Evolutionary conservation across 495 filamentous ascomycete species (phyloP).

Genomic region (Penicillium lividum): DNA sequence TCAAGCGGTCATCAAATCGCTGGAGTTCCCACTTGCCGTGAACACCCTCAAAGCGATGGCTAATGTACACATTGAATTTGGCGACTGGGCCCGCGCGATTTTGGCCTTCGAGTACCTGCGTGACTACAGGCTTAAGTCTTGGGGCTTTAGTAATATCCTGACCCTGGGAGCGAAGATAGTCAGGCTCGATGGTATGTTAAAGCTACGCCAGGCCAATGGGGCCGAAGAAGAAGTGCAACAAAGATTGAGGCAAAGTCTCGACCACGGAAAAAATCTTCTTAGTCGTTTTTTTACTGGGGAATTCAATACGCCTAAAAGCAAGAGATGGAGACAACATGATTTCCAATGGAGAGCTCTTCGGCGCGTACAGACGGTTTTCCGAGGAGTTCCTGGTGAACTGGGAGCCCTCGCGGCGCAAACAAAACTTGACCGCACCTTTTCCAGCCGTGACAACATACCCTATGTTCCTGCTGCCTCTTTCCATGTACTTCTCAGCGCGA

Average conservation of each 20-base stretch:
- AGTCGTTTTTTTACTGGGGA: slow-evolving; percentile 36
- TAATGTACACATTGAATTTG: slow-evolving; percentile 47
- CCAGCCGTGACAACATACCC: slow-evolving; percentile 20
- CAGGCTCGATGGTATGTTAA: slow-evolving; percentile 32
- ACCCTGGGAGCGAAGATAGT: slow-evolving; percentile 45
- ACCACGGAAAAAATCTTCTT: slow-evolving; percentile 35
- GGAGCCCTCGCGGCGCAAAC: slow-evolving; percentile 19
- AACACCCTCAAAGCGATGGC: slow-evolving; percentile 53
- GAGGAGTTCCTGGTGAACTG: slow-evolving; percentile 30
- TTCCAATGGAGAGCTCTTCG: slow-evolving; percentile 35
- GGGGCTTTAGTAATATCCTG: slow-evolving; percentile 50
- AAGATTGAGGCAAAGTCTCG: slow-evolving; percentile 13
- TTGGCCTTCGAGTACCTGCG: slow-evolving; percentile 45
- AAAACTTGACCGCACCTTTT: slow-evolving; percentile 14
- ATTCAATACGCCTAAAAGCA: slow-evolving; percentile 27
- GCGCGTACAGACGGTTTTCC: slow-evolving; percentile 27
- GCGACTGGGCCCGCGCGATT: slow-evolving; percentile 49
- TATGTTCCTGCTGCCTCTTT: slow-evolving; percentile 44
- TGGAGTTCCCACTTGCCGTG: slow-evolving; percentile 39
- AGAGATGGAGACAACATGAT: slow-evolving; percentile 12
- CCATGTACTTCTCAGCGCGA: slow-evolving; percentile 46
- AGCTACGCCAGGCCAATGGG: slow-evolving; percentile 9
- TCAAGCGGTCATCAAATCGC: slow-evolving; percentile 39
- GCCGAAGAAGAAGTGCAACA: slow-evolving; percentile 6
- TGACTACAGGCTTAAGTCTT: slow-evolving; percentile 41